phyloP scores from a whole-genome alignment of 139 green algal species.

The Auxenochlorella pyrenoidosa region DNA sequence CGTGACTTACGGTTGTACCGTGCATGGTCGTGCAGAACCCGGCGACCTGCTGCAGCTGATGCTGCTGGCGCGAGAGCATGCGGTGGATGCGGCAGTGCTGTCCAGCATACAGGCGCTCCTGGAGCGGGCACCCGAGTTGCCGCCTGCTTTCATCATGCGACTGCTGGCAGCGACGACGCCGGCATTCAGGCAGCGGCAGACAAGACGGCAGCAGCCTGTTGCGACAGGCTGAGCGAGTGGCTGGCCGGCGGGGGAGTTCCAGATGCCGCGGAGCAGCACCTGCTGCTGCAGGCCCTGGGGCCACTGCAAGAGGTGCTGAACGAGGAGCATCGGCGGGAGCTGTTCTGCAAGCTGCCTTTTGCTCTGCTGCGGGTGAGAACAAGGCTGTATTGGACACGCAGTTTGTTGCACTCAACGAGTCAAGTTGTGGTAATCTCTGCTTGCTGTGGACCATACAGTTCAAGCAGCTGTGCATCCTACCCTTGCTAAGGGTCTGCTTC shows the following conservation, averaged over 20 bases:
- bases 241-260: neutral
- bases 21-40: too few species aligned
- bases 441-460: too few species aligned
- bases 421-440: too few species aligned
- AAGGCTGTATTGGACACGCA: neutral
- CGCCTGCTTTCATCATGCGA: neutral
- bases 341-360: neutral
- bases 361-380: neutral
- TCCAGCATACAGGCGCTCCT: neutral
- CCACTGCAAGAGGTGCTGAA: conserved; percentile 6
- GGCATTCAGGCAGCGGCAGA: neutral
- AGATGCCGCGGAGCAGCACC: neutral
- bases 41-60: neutral
- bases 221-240: neutral
- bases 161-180: neutral
- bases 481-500: too few species aligned
- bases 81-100: neutral
- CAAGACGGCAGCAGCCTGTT: neutral
- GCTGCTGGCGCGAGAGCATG: conserved; percentile 12
- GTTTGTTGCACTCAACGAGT: too few species aligned
- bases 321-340: neutral
- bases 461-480: too few species aligned
- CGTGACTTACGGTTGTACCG: too few species aligned
- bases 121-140: neutral
- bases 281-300: neutral